These are phyloP conservation scores for Mallotus nudiflorus DNA, from an alignment of 345 rosid genomes.

Conservation along the genomic window DNA sequence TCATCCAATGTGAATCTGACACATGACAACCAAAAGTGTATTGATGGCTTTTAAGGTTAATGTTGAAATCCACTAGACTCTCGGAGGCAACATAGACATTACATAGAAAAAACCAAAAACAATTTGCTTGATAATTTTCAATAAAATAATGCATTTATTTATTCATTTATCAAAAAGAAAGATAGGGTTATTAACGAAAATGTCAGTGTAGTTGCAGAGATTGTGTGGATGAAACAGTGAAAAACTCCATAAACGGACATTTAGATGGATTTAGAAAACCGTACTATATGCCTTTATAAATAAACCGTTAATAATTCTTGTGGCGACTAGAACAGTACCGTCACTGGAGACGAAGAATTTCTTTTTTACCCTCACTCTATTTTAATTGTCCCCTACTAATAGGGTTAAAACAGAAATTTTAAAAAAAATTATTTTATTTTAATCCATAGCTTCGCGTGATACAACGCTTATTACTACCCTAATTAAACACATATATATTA, in stretches of 20 bases:
- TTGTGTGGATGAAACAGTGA: not conserved
- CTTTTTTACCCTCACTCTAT: too few relatives aligned
- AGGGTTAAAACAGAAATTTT: too few relatives aligned
- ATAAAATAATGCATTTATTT: not conserved
- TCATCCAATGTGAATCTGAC: conserved; percentile 9
- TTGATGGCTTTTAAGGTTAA: conserved; percentile 21
- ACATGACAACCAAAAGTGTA: not conserved
- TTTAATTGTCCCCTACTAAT: too few relatives aligned
- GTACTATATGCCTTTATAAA: not conserved
- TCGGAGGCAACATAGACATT: conserved; percentile 8
- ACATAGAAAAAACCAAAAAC: not conserved
- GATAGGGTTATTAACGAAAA: not conserved
- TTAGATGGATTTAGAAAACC: conserved; percentile 2
- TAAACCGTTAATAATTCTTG: too few relatives aligned
- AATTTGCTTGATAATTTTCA: not conserved
- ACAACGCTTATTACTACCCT: too few relatives aligned
- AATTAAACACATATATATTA: too few relatives aligned
- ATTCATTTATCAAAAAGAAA: not conserved
- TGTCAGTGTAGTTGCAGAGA: not conserved
- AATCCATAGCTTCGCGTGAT: too few relatives aligned
- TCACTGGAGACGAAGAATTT: too few relatives aligned
- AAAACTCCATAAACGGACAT: not conserved
- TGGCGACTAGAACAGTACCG: too few relatives aligned
- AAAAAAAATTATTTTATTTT: too few relatives aligned
- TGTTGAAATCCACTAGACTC: conserved; percentile 15